Evolutionary conservation across 2,329 filamentous ascomycete species (phyloP), one percentile per base, ranked within the genome.

Genomic region (Sporothrix schenckii): DNA sequence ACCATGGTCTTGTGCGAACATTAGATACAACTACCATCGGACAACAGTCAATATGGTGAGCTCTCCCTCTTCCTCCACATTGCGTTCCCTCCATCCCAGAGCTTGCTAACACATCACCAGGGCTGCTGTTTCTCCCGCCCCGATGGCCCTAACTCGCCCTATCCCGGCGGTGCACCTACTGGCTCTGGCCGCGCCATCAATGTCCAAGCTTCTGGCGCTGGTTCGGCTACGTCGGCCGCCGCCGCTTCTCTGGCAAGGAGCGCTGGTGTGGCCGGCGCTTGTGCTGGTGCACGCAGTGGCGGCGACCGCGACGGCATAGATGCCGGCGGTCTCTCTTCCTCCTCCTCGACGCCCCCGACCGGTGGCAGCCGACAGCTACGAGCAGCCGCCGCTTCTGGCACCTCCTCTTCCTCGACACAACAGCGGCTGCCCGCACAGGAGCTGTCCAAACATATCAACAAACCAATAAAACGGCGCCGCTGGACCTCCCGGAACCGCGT

Each of bases 391-490:
- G 52, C 52, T 9, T 44, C 66, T 14, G 39, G 58, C 13, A 47
- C 41, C 16, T 34, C 54, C 3, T 56, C 67, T 9, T 39, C 34
- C 13, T 67, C 65, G 5, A 24, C 54, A 39, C 71, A 69, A 7
- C 69, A 63, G 16, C 72, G 34, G 77, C 52, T 79, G 79, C n/a
- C 21, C 6, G 11, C 44, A 14, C 63, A 50, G 19, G 47, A 66
- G 11, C 82, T 89, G 6, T 83, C 84, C 61, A 85, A 91, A 75
- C 90, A 91, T 77, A 90, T 91, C 77, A 91, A 92, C 76, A 86
- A 87, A 74, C 90, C 91, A 0, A 81, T 94, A 52, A 86, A 86
- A 58, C 84, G 83, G 0, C 90, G 91, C 75, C 80, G 85, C 69
- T 93, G 91, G 91, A 82, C 82, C 14, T 87, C 89, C 70, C 85